A percentile compares a stretch with the other conserved stretches of the same genome.
These are phyloP conservation scores for Wickerhamiella occidentalis DNA, from an alignment of 805 yeast species.

Conservation along the genomic window DNA sequence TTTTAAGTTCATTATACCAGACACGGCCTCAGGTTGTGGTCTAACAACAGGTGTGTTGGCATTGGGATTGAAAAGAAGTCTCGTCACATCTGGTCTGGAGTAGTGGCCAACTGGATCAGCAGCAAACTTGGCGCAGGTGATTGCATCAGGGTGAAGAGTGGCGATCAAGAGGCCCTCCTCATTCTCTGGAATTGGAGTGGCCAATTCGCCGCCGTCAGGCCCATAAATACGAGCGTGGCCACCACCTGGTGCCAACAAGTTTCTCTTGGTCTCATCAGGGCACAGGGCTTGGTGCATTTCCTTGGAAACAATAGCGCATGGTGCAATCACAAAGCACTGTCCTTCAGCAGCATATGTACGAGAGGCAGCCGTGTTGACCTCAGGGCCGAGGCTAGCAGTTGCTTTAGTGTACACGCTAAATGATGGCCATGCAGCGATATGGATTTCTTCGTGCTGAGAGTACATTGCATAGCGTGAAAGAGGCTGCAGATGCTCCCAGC, in stretches of 20 bases:
- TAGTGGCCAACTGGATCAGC: slow-evolving; percentile 16
- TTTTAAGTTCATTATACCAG: no score
- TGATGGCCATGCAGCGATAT: slow-evolving; percentile 3
- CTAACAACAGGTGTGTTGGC: not conserved
- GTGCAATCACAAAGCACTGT: slow-evolving; percentile 10
- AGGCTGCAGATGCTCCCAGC: slow-evolving; percentile 10
- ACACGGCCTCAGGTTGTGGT: no score
- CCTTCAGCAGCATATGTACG: slow-evolving; percentile 12
- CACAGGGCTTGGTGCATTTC: not conserved
- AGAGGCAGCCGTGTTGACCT: slow-evolving; percentile 7
- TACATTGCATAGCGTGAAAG: slow-evolving; percentile 1
- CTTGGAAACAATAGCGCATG: not conserved
- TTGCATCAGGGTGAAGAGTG: slow-evolving; percentile 2
- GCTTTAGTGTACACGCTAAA: not conserved
- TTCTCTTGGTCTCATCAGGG: slow-evolving; percentile 5
- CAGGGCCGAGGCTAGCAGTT: not conserved
- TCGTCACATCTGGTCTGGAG: slow-evolving; percentile 8
- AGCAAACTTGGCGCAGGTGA: slow-evolving; percentile 9
- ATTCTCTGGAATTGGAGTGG: slow-evolving; percentile 1
- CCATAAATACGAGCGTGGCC: slow-evolving; percentile 14
- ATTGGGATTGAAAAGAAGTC: not conserved
- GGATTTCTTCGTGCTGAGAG: slow-evolving; percentile 2
- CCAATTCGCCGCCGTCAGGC: slow-evolving; percentile 12
- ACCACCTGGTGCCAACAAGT: slow-evolving; percentile 7
- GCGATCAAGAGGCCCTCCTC: slow-evolving; percentile 14